Percentiles rank a stretch among this genome's conserved stretches.
Conservation (phyloP, 179 eudicot genomes). For the Monotropa hypopitys region DNA sequence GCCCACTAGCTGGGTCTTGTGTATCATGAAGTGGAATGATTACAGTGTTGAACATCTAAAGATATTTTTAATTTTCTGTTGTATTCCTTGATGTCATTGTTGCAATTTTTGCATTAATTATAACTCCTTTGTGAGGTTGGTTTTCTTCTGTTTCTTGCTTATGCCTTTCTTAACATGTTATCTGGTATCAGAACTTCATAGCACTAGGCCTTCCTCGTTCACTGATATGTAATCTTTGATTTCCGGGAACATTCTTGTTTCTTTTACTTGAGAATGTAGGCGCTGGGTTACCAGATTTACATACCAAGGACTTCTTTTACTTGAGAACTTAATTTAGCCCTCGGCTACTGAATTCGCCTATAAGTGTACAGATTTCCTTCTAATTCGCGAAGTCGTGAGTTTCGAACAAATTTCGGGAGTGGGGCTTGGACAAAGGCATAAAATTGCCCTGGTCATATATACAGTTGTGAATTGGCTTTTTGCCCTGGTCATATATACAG, state of each 20-base stretch:
- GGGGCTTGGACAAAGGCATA: background rate
- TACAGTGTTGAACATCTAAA: background rate
- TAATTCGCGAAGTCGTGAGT: background rate
- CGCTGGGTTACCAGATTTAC: background rate
- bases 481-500: no score
- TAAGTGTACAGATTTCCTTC: background rate
- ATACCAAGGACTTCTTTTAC: background rate
- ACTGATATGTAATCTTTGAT: constrained; percentile 2
- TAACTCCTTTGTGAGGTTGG: background rate
- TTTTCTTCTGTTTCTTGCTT: background rate
- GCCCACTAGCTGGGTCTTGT: background rate
- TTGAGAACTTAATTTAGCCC: background rate
- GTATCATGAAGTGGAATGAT: background rate
- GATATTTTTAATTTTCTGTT: background rate
- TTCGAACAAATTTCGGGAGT: background rate
- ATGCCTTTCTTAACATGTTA: background rate
- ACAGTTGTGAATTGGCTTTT: no score
- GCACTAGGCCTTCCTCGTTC: background rate
- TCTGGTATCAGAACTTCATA: background rate
- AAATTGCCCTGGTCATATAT: no score
- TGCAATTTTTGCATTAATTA: background rate
- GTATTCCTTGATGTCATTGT: background rate
- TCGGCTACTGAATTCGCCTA: background rate
- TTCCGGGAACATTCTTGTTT: background rate
- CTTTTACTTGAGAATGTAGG: background rate